phyloP scores from a whole-genome alignment of 192 early-diverging fungal genomes.

The Mortierella claussenii region DNA sequence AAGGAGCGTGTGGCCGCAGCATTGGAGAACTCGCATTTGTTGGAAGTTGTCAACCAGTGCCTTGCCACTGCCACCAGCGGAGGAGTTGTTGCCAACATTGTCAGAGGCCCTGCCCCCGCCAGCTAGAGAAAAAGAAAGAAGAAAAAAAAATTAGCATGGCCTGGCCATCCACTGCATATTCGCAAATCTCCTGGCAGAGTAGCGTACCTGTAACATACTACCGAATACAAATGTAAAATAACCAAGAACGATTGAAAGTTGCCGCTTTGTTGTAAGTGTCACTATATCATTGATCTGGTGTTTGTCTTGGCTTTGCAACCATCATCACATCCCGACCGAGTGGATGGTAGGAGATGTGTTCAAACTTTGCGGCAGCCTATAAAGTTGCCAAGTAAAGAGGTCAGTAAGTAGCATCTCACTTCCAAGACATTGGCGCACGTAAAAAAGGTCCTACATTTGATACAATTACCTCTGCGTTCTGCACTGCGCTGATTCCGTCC shows the following conservation, averaged over 20 bases:
- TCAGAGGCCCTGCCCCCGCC: slow-evolving; percentile 35
- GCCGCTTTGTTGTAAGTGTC: too few relatives aligned
- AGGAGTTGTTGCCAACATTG: slow-evolving; percentile 50
- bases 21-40: slow-evolving; percentile 91
- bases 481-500: slow-evolving; percentile 62
- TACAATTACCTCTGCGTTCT: slow-evolving; percentile 49
- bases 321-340: slow-evolving; percentile 45
- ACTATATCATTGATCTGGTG: too few relatives aligned
- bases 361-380: slow-evolving; percentile 28
- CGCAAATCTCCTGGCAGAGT: too few relatives aligned
- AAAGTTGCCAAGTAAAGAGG: background rate
- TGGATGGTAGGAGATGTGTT: slow-evolving; percentile 26
- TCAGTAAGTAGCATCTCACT: background rate
- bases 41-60: slow-evolving; percentile 96
- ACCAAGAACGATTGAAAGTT: background rate
- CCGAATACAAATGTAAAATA: slow-evolving; percentile 8
- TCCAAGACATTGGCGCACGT: background rate
- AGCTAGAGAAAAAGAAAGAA: slow-evolving; percentile 7
- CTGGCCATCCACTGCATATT: too few relatives aligned
- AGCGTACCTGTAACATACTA: slow-evolving; percentile 1
- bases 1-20: slow-evolving; percentile 99
- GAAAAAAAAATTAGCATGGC: background rate
- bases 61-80: slow-evolving; percentile 67
- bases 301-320: slow-evolving; percentile 22
- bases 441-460: background rate